These are phyloP conservation scores for Botrytis medusae DNA, from an alignment of 2,329 filamentous ascomycete genomes.

Conservation along the genomic window DNA sequence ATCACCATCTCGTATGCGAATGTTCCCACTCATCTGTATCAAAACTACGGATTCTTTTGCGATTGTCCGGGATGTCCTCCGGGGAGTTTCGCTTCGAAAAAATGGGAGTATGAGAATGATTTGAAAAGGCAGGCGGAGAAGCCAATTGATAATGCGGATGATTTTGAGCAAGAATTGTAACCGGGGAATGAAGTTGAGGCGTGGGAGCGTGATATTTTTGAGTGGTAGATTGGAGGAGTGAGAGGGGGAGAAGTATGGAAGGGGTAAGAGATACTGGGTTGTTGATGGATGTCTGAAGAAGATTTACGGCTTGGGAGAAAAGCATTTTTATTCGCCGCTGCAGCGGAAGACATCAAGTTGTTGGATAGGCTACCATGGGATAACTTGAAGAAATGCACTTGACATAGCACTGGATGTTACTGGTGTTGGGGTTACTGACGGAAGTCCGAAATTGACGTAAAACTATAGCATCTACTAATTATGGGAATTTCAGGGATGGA, in stretches of 20 bases:
- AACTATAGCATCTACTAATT: neutral
- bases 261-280: too few species aligned
- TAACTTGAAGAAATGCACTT: neutral
- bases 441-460: constrained; percentile 11
- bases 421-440: neutral
- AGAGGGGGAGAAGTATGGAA: neutral
- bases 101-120: constrained; percentile 8
- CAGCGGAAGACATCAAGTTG: neutral
- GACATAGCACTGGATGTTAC: neutral
- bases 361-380: neutral
- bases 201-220: neutral
- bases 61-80: constrained; percentile 49
- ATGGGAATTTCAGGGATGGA: neutral
- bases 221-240: neutral
- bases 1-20: constrained; percentile 53
- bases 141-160: too few species aligned
- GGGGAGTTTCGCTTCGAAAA: constrained; percentile 5
- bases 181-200: neutral
- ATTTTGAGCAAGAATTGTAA: neutral
- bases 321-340: neutral
- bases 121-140: neutral
- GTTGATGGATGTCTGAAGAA: neutral
- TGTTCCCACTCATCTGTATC: constrained; percentile 43
- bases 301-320: neutral
- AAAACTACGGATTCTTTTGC: constrained; percentile 54